Evolutionary conservation across 306 rosid genomes (phyloP), one percentile per base, ranked within the genome.

Genomic region (Bauhinia variegata): DNA sequence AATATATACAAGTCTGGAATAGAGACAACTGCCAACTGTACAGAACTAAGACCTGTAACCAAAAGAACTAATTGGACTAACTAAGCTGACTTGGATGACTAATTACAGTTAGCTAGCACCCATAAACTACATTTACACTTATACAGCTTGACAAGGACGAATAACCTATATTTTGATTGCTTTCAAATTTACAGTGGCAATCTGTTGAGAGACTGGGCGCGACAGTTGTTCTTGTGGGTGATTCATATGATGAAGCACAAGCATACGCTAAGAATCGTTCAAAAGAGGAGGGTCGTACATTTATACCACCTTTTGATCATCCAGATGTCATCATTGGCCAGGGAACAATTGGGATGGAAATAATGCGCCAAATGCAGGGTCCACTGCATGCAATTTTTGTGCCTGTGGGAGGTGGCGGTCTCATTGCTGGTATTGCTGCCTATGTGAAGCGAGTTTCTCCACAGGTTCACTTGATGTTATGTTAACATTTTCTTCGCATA

Each of bases 401-500:
- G 78, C 99, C 99, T 0, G 88, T 95, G 16, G 99, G 99, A 38
- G 99, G 99, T 28, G 99, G 99, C 53, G 99, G 99, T 48, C 87
- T 95, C 33, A 88, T 95, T 23, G 96, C 99, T 68, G 99, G 99
- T 41, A 85, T 95, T 77, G 99, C 99, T 54, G 97, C 97, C 54
- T 95, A 88, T 65, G 88, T 95, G 52, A 95, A 95, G 91, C 87
- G 95, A 80, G 88, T 95, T 58, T 77, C 82, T 80, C 99, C 97
- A 2, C 74, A 90, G 97, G 99, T 93, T 58, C 65, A 60, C 62
- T 44, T 52, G 48, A 57, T 68, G 41, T 70, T 59, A 50, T 70
- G 39, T 32, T 67, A 15, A 37, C 53, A 9, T 19, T 54, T 19
- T 32, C 59, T 31, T 61, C 48, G 41, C 8, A 34, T 59, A 28